Percentiles rank a stretch among this genome's conserved stretches.
Evolutionary conservation across 1,284 basidiomycete species (phyloP).

Genomic region (Sphagnurus paluster): DNA sequence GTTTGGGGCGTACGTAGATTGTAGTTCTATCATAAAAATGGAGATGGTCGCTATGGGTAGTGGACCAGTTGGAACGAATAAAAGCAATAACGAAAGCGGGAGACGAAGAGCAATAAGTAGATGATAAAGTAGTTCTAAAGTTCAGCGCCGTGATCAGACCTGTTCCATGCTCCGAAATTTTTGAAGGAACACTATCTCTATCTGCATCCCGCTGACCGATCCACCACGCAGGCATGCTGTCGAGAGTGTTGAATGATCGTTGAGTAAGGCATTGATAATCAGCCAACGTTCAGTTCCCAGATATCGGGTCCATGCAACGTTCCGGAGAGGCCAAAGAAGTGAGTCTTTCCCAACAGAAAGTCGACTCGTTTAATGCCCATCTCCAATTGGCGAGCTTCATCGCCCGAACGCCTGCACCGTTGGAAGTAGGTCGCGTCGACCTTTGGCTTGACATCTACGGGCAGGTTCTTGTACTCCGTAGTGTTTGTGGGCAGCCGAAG

Average conservation of each 20-base stretch:
- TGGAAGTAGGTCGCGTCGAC: slow-evolving; percentile 30
- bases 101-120: slow-evolving; percentile 10
- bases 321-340: slow-evolving; percentile 37
- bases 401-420: slow-evolving; percentile 27
- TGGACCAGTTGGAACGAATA: background rate
- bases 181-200: background rate
- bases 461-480: slow-evolving; percentile 29
- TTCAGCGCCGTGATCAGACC: background rate
- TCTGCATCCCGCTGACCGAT: too few species aligned
- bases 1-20: too few species aligned
- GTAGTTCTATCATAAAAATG: too few species aligned
- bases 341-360: slow-evolving; percentile 37
- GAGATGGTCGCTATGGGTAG: too few species aligned
- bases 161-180: too few species aligned
- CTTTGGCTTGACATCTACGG: slow-evolving; percentile 16
- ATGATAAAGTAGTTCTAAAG: slow-evolving; percentile 12
- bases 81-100: background rate
- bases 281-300: slow-evolving; percentile 29
- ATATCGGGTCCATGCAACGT: slow-evolving; percentile 25
- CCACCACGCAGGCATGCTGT: background rate
- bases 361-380: slow-evolving; percentile 47
- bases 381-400: slow-evolving; percentile 25
- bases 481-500: slow-evolving; percentile 28
- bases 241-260: background rate
- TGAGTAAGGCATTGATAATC: slow-evolving; percentile 1